These are phyloP conservation scores for Juncus effusus DNA, from an alignment of 176 grass and related monocot species.

Conservation along the genomic window DNA sequence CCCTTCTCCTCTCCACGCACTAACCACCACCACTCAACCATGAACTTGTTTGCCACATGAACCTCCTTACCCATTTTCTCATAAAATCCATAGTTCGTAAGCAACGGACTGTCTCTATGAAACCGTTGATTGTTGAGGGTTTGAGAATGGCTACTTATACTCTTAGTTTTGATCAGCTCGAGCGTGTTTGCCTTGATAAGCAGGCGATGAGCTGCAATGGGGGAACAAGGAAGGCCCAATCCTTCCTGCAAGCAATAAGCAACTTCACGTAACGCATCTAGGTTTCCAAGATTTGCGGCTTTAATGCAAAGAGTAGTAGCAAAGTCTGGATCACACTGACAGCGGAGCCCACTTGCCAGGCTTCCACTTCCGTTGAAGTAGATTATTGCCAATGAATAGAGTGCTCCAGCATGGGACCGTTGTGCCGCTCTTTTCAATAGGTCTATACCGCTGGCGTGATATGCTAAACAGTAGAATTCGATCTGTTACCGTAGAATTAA, in stretches of 20 bases:
- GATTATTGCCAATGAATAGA: conserved; percentile 64
- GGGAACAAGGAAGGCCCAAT: conserved; percentile 50
- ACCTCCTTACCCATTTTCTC: conserved; percentile 31
- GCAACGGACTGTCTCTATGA: background rate
- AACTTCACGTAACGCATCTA: conserved; percentile 69
- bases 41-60: conserved; percentile 42
- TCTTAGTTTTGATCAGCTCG: conserved; percentile 20
- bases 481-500: conserved; percentile 31
- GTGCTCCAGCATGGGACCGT: conserved; percentile 50
- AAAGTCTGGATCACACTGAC: conserved; percentile 43
- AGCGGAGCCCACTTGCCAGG: conserved; percentile 26
- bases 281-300: conserved; percentile 60
- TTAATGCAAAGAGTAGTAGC: conserved; percentile 63
- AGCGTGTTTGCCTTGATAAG: conserved; percentile 68
- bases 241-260: conserved; percentile 83
- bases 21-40: conserved; percentile 13
- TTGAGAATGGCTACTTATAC: background rate
- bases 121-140: conserved; percentile 13
- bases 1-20: background rate
- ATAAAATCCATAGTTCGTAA: background rate
- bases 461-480: conserved; percentile 62
- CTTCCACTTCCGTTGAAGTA: background rate
- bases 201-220: conserved; percentile 49
- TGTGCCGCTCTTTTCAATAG: conserved; percentile 64
- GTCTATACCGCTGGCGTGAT: conserved; percentile 48